Percentiles rank a stretch among this genome's conserved stretches.
Conservation (phyloP, 1,284 basidiomycete genomes). For the Ganoderma boninense region DNA sequence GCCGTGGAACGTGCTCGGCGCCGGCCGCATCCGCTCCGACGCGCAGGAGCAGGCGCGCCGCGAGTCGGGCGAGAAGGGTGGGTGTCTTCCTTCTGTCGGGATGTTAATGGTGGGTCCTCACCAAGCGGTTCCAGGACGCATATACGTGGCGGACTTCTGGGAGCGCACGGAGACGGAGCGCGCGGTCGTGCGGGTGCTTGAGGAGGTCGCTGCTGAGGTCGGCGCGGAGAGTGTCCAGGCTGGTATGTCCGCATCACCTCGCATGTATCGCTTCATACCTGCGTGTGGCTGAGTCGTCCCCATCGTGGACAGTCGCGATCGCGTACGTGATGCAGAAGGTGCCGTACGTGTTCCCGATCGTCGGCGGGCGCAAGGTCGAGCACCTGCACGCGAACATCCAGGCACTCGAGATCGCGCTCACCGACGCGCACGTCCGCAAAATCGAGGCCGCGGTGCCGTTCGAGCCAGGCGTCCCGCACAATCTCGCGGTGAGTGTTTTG, state of each 20-base stretch:
- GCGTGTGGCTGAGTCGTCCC: too few species aligned
- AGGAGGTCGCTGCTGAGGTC: constrained; percentile 53
- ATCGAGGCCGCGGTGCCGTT: constrained; percentile 52
- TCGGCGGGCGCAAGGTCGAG: constrained; percentile 60
- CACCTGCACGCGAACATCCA: constrained; percentile 59
- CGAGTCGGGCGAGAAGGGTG: constrained; percentile 53
- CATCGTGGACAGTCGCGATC: constrained; percentile 45
- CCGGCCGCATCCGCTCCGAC: constrained; percentile 56
- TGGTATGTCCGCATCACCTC: too few species aligned
- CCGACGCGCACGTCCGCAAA: constrained; percentile 51
- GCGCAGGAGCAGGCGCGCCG: constrained; percentile 53
- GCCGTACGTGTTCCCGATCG: constrained; percentile 52
- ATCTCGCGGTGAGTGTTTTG: neutral
- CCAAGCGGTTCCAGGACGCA: too few species aligned
- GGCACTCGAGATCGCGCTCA: constrained; percentile 53
- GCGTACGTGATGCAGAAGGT: constrained; percentile 59
- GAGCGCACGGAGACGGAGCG: constrained; percentile 50
- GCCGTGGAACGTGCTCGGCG: constrained; percentile 60
- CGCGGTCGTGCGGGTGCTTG: constrained; percentile 51
- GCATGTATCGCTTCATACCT: too few species aligned
- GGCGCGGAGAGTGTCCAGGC: constrained; percentile 42
- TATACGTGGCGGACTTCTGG: constrained; percentile 42
- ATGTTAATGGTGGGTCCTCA: too few species aligned
- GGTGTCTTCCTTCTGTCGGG: too few species aligned
- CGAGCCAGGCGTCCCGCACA: constrained; percentile 23